Percentiles rank a stretch among this genome's conserved stretches.
These are phyloP conservation scores for Aegle marmelos DNA, from an alignment of 345 rosid genomes.

Conservation along the genomic window DNA sequence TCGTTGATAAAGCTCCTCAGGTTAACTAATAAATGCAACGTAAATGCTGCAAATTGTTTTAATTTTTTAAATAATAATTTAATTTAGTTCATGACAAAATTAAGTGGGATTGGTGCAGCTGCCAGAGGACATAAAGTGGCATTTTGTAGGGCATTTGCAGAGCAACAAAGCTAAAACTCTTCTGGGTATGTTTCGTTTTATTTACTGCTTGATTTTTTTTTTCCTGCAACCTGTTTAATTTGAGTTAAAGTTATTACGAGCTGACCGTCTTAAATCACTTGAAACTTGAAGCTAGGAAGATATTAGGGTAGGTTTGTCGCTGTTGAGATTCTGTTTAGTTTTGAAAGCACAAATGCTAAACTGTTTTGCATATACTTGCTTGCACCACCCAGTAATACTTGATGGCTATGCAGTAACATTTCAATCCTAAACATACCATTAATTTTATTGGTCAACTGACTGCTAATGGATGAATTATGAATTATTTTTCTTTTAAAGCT, in stretches of 20 bases:
- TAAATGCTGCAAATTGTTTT: neutral
- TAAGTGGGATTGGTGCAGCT: conserved; percentile 44
- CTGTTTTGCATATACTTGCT: neutral
- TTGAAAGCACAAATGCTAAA: neutral
- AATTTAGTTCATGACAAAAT: neutral
- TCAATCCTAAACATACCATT: neutral
- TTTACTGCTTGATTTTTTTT: neutral
- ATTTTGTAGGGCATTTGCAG: conserved; percentile 86
- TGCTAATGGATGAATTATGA: neutral
- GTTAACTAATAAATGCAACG: conserved; percentile 27
- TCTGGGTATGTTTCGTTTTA: conserved; percentile 40
- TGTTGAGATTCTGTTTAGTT: neutral
- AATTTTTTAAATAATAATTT: neutral
- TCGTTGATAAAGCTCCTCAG: conserved; percentile 87
- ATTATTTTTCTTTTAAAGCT: conserved; percentile 5
- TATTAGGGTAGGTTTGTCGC: neutral
- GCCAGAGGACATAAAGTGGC: conserved; percentile 88
- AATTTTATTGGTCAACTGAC: neutral
- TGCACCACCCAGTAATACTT: neutral
- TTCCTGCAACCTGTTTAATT: too few species aligned
- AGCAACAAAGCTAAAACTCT: conserved; percentile 85
- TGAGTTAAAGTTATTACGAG: too few species aligned
- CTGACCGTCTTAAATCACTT: neutral
- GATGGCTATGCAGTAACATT: neutral
- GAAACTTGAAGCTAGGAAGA: neutral